phyloP scores from a whole-genome alignment of 2,329 filamentous ascomycete genomes.

The Alternaria triticimaculans region DNA sequence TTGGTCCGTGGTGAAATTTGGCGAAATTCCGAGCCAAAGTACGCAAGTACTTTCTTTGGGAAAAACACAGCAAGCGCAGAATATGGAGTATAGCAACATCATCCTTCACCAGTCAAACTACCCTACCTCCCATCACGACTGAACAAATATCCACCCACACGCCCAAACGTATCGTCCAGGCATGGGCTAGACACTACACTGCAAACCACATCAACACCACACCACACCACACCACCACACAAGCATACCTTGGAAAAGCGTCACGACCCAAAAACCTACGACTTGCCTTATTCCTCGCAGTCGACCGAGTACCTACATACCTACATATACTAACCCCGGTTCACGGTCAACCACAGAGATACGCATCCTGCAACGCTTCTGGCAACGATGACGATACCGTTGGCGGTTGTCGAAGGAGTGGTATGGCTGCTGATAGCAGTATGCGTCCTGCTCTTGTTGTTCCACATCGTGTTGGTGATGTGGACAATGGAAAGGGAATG shows the following conservation, averaged over 20 bases:
- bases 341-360: too few relatives aligned
- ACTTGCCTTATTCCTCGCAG: not conserved
- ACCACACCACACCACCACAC: not conserved
- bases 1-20: too few relatives aligned
- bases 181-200: too few relatives aligned
- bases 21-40: too few relatives aligned
- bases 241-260: not conserved
- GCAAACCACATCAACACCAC: not conserved
- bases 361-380: not conserved
- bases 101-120: too few relatives aligned
- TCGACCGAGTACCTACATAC: too few relatives aligned
- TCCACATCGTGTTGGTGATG: not conserved
- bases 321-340: rapidly evolving
- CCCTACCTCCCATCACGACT: not conserved
- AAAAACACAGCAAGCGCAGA: too few relatives aligned
- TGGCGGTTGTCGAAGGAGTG: not conserved
- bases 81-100: too few relatives aligned
- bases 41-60: too few relatives aligned
- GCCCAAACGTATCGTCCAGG: too few relatives aligned
- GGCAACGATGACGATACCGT: not conserved
- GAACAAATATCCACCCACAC: not conserved
- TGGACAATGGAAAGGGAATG: not conserved
- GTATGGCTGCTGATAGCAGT: not conserved
- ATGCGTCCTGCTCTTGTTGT: not conserved
- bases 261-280: too few relatives aligned